phyloP scores from a whole-genome alignment of 2,329 filamentous ascomycete genomes.

The Trichoderma sp. region DNA sequence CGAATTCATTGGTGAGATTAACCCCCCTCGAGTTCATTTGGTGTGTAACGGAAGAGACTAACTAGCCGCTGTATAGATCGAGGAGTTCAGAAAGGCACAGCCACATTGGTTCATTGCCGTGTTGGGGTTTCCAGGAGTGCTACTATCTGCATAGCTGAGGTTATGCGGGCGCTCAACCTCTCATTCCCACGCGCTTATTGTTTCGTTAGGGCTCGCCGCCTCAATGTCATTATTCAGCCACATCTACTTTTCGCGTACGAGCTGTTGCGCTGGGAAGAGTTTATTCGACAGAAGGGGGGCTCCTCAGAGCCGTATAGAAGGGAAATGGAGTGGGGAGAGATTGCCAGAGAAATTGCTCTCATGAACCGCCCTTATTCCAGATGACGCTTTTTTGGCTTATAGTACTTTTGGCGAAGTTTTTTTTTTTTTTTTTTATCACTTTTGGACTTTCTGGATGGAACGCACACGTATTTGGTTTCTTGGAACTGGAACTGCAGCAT shows the following conservation, averaged over 20 bases:
- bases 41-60: not conserved
- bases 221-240: slow-evolving; percentile 98
- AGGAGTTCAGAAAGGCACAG: slow-evolving; percentile 71
- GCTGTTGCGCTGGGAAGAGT: slow-evolving; percentile 92
- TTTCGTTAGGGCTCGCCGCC: slow-evolving; percentile 83
- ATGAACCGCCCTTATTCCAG: slow-evolving; percentile 94
- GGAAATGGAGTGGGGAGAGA: slow-evolving; percentile 88
- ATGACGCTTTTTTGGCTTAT: slow-evolving; percentile 35
- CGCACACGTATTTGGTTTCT: not conserved
- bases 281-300: slow-evolving; percentile 56
- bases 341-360: slow-evolving; percentile 84
- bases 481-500: not conserved
- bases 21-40: not conserved
- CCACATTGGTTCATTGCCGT: slow-evolving; percentile 92
- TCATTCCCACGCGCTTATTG: slow-evolving; percentile 94
- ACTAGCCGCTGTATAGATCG: slow-evolving; percentile 57
- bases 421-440: not conserved
- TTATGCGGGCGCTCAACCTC: slow-evolving; percentile 78
- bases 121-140: slow-evolving; percentile 94
- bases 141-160: slow-evolving; percentile 98
- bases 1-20: slow-evolving; percentile 79
- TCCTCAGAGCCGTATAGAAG: slow-evolving; percentile 53
- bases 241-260: slow-evolving; percentile 95
- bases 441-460: not conserved
- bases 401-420: not conserved